Conservation (phyloP, 108 stramenopile species). For the Seminavis robusta region DNA sequence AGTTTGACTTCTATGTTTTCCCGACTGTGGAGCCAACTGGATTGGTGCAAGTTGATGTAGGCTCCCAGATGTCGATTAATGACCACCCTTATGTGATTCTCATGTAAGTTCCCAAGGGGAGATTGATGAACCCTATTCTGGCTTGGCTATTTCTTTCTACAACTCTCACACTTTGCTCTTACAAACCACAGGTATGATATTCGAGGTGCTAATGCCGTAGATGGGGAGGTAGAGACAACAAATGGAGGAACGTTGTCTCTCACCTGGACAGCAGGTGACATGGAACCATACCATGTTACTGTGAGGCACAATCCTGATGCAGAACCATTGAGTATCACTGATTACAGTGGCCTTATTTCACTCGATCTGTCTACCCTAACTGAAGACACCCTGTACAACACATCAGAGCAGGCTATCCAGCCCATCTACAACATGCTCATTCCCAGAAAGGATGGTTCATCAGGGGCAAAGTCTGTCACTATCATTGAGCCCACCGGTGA, state of each 20-base stretch:
- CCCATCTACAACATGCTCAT: constrained; percentile 19
- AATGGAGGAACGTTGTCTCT: too few relatives aligned
- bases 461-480: constrained; percentile 27
- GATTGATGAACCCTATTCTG: background rate
- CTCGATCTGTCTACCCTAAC: constrained; percentile 16
- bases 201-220: too few relatives aligned
- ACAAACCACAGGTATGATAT: too few relatives aligned
- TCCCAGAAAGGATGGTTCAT: constrained; percentile 6
- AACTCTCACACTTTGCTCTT: background rate
- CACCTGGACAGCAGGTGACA: too few relatives aligned
- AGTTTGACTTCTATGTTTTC: constrained; percentile 26
- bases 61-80: constrained; percentile 17
- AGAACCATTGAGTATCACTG: constrained; percentile 16
- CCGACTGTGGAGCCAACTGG: constrained; percentile 24
- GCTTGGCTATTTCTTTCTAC: too few relatives aligned
- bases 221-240: too few relatives aligned
- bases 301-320: constrained; percentile 24
- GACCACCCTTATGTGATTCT: constrained; percentile 17
- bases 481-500: constrained; percentile 8
- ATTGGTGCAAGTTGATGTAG: constrained; percentile 20
- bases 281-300: constrained; percentile 9
- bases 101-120: background rate
- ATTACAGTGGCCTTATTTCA: constrained; percentile 13
- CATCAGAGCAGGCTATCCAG: constrained; percentile 12
- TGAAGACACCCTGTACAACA: constrained; percentile 15